Evolutionary conservation across 2,329 filamentous ascomycete species (phyloP).

Genomic region (Neofusicoccum umdonicola): DNA sequence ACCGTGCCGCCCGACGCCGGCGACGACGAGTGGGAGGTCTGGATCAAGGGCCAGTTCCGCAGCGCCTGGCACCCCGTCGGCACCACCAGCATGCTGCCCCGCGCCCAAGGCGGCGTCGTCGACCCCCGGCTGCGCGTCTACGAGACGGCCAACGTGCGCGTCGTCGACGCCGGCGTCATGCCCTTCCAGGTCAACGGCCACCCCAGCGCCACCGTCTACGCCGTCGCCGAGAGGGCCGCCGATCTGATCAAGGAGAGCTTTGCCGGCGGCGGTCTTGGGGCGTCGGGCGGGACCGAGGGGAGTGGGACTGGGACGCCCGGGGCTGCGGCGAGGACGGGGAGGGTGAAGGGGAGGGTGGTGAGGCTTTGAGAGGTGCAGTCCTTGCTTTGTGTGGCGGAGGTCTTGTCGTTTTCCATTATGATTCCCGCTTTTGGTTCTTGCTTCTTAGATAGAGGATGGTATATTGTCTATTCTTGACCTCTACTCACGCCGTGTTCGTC

Average conservation of each 20-base stretch:
- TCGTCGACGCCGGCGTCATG: constrained; percentile 19
- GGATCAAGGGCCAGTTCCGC: constrained; percentile 19
- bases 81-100: constrained; percentile 29
- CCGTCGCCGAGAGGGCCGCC: constrained; percentile 33
- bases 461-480: too few species aligned
- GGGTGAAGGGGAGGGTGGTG: too few species aligned
- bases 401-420: too few species aligned
- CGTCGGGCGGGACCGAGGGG: too few species aligned
- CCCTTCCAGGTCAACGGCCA: constrained; percentile 31
- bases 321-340: too few species aligned
- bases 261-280: too few species aligned
- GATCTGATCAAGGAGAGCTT: constrained; percentile 25
- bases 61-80: constrained; percentile 31
- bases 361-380: too few species aligned
- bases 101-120: constrained; percentile 28
- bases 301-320: too few species aligned
- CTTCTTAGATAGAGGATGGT: too few species aligned
- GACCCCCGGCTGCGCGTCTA: constrained; percentile 26
- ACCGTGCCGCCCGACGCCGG: constrained; percentile 20
- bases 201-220: constrained; percentile 33
- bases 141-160: constrained; percentile 20
- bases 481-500: too few species aligned
- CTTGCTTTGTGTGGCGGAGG: too few species aligned
- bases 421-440: too few species aligned
- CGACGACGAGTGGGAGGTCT: constrained; percentile 23